Conservation (phyloP, 2,329 filamentous ascomycete genomes). For the Ophiostoma sp. region DNA sequence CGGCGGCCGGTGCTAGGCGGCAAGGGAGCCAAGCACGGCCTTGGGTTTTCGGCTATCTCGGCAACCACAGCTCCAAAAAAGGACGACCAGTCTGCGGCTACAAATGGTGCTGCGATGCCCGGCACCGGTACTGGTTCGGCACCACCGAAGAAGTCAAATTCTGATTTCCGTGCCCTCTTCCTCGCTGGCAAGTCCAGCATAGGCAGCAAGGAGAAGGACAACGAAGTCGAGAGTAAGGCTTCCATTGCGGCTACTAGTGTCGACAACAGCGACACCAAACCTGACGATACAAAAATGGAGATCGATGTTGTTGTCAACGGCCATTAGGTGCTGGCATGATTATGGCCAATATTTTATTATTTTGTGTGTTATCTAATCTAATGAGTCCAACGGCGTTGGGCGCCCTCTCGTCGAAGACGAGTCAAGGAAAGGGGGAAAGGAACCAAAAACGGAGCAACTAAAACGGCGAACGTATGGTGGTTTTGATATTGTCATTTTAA, state of each 20-base stretch:
- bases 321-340: slow-evolving; percentile 16
- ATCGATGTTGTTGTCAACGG: slow-evolving; percentile 21
- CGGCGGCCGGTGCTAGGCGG: slow-evolving; percentile 41
- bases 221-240: not conserved
- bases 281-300: slow-evolving; percentile 19
- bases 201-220: not conserved
- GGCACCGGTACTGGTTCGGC: slow-evolving; percentile 23
- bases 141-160: slow-evolving; percentile 31
- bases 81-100: slow-evolving; percentile 24
- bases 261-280: not conserved
- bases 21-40: slow-evolving; percentile 38
- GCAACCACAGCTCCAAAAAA: slow-evolving; percentile 29
- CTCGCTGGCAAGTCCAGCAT: slow-evolving; percentile 23
- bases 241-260: not conserved
- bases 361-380: not conserved
- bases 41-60: slow-evolving; percentile 38
- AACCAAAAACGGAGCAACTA: slow-evolving; percentile 11
- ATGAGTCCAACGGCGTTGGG: slow-evolving; percentile 6
- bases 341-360: not conserved
- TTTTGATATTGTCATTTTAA: not conserved
- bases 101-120: slow-evolving; percentile 21
- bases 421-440: not conserved
- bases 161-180: slow-evolving; percentile 33
- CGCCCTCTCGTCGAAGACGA: slow-evolving; percentile 9
- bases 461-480: slow-evolving; percentile 16